Conservation (phyloP, 1,284 basidiomycete genomes). For the Rhodotorula sp. region DNA sequence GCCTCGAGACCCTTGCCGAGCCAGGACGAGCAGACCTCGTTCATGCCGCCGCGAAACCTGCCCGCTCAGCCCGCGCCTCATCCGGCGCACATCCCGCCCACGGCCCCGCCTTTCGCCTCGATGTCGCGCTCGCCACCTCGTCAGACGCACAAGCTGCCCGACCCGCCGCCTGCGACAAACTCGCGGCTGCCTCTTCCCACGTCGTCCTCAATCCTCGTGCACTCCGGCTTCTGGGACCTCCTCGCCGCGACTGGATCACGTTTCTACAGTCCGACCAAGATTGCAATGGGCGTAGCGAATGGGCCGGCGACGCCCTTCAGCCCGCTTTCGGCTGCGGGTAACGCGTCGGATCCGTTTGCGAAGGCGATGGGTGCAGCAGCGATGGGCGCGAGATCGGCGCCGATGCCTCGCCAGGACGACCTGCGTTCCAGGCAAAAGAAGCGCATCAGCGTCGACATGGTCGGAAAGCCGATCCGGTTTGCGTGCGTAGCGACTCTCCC, state of each 20-base stretch:
- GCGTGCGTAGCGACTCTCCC: constrained; percentile 61
- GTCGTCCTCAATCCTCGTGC: constrained; percentile 60
- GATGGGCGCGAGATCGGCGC: neutral
- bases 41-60: neutral
- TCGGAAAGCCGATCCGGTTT: constrained; percentile 78
- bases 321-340: constrained; percentile 1
- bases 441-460: constrained; percentile 54
- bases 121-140: neutral
- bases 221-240: constrained; percentile 84
- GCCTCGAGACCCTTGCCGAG: neutral
- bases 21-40: neutral
- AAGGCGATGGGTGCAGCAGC: neutral
- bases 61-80: neutral
- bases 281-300: constrained; percentile 50
- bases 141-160: neutral
- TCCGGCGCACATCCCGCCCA: neutral
- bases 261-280: constrained; percentile 60
- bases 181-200: constrained; percentile 27
- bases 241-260: constrained; percentile 57
- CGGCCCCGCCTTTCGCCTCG: neutral
- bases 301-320: constrained; percentile 18
- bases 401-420: neutral
- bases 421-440: constrained; percentile 6
- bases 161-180: neutral
- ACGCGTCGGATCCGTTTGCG: constrained; percentile 6